Base-by-base conservation (phyloP, 352 stramenopile genomes). In the Phytophthora megakarya region DNA sequence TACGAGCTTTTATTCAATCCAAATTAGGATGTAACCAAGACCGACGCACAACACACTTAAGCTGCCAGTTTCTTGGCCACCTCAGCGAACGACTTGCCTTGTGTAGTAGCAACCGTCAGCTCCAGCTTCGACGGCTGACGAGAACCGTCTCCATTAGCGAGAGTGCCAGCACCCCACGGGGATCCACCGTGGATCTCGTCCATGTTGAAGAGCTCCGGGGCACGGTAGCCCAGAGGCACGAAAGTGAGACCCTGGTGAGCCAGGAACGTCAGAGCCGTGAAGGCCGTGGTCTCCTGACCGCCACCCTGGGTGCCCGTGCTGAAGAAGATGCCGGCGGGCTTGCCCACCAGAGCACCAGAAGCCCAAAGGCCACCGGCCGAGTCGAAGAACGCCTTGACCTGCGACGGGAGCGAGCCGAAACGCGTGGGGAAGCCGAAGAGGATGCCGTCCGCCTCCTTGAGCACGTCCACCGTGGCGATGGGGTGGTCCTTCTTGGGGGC, bases 31-130 rank as follows among this genome's bases (percentile, higher is more conserved):
- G 44, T 46, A 38, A 16, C 6, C 33, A 45, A 32, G 21, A 59
- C 37, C 23, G n/a, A 25, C 6, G n/a, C n/a, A 49, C 12, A 47
- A 22, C n/a, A 49, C 12, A 47, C 46, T 52, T 86, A 87, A 33
- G 72, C 75, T 15, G 84, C 70, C 30, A 97, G 74, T 70, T 94
- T 94, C 76, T 89, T 90, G 61, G 81, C 73, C 12, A 95, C 78
- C 18, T 57, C 40, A 13, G 85, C 86, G 68, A 97, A 97, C 67
- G 85, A 81, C 63, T 90, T 84, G 62, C 88, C 90, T 67, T 97
- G 88, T 39, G 73, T 74, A 33, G 81, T 82, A 49, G 80, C 84
- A n/a, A 95, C 61, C 22, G 76, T 73, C 59, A 86, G 66, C 70
- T 97, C 90, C n/a, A 93, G 57, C 54, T 95, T 81, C 16, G 81